These are phyloP conservation scores for Endoconidiophora laricicola DNA, from an alignment of 2,329 filamentous ascomycete species.

Conservation along the genomic window DNA sequence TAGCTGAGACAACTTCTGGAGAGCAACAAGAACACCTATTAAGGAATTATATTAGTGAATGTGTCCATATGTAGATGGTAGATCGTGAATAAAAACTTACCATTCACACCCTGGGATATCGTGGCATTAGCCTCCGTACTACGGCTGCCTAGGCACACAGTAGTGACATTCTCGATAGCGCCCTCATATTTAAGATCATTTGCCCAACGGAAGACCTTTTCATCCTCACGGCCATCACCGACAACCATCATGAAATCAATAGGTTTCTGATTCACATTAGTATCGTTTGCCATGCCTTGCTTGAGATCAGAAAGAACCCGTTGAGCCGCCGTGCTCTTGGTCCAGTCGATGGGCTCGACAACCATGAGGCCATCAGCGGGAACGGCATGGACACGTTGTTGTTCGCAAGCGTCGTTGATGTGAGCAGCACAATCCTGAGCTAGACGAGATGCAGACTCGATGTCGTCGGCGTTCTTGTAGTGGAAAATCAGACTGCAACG, in stretches of 20 bases:
- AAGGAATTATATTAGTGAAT: not conserved
- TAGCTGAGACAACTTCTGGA: constrained; percentile 25
- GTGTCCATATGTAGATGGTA: not conserved
- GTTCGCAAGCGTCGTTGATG: constrained; percentile 84
- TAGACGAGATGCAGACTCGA: constrained; percentile 51
- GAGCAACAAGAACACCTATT: constrained; percentile 27
- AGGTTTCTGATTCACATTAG: constrained; percentile 17
- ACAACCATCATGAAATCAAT: constrained; percentile 81
- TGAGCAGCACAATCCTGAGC: constrained; percentile 84
- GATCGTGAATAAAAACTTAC: constrained; percentile 31
- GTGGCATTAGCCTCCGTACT: constrained; percentile 81
- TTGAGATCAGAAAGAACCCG: constrained; percentile 49
- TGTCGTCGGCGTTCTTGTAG: constrained; percentile 15
- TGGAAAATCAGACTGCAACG: constrained; percentile 54
- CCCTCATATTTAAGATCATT: constrained; percentile 51
- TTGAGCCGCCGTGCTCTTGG: constrained; percentile 69
- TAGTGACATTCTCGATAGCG: constrained; percentile 53
- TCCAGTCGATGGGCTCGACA: constrained; percentile 73
- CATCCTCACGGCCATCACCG: constrained; percentile 83
- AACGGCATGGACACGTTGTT: constrained; percentile 68
- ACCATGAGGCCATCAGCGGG: constrained; percentile 64
- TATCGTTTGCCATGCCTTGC: constrained; percentile 19
- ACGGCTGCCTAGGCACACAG: constrained; percentile 69
- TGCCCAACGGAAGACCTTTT: constrained; percentile 88
- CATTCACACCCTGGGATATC: constrained; percentile 79